Evolutionary conservation across 257 asterid genomes (phyloP), one percentile per base, ranked within the genome.

Genomic region (Ilex asprella): DNA sequence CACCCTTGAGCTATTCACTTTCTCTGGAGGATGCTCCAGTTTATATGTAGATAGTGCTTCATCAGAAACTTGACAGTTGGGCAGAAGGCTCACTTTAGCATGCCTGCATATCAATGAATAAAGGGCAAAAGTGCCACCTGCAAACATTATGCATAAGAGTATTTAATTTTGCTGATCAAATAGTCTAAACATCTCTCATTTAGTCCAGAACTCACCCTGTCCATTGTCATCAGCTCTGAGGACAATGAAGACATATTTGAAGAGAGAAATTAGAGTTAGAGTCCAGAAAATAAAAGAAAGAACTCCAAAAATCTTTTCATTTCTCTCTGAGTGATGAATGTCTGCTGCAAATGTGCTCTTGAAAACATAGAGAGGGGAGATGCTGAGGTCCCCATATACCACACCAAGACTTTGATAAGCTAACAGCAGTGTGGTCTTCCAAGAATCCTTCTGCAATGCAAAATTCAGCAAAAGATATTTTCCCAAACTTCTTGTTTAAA

Each of bases 361-460:
- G 92, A 75, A 91, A 30, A 91, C 98, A 67, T 91, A 91, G 15
- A 91, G 84, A 31, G 98, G 98, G 59, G 98, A 91, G 71, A 91
- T 91, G 74, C 95, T 85, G 16, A 91, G 95, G 86, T 91, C 96
- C 2, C 98, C 98, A 65, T 91, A 91, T 13, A 91, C 98, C 27
- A 91, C 98, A 59, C 98, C 98, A 47, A 91, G 96, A 69, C 95
- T 86, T 75, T 86, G 98, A 72, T 88, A 91, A 61, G 98, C 98
- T 71, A 91, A 79, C 5, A 86, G 77, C 80, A 88, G 66, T 16
- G 95, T 88, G n/a, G 82, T 81, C 75, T 73, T 88, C 96, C 96
- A 88, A 61, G 84, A 81, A 66, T 80, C 84, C 82, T 70, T 91
- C 90, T 84, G 77, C 62, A 66, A 69, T 31, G 14, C 56, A 59